Conservation (phyloP, 2,329 filamentous ascomycete species). For the Cercospora citrullina region DNA sequence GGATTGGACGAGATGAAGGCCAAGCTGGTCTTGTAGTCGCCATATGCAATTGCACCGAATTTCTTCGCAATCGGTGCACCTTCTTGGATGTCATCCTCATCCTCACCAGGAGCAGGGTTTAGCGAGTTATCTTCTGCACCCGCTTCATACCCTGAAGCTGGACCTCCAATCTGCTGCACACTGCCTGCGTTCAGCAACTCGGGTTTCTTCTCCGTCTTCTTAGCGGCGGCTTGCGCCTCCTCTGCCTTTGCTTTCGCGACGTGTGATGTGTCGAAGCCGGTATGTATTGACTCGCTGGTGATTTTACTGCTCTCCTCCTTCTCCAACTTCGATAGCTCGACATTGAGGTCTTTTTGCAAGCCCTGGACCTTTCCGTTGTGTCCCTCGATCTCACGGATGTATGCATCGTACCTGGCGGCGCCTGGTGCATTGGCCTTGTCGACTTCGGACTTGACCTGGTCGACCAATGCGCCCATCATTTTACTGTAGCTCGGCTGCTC, state of each 20-base stretch:
- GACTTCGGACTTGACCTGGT: slow-evolving; percentile 85
- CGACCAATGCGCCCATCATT: slow-evolving; percentile 97
- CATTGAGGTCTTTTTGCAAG: slow-evolving; percentile 72
- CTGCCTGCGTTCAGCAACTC: slow-evolving; percentile 40
- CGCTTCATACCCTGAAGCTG: slow-evolving; percentile 59
- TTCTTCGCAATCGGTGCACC: slow-evolving; percentile 74
- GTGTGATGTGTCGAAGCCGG: slow-evolving; percentile 85
- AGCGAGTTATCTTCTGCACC: slow-evolving; percentile 58
- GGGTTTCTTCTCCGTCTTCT: slow-evolving; percentile 36
- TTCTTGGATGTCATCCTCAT: slow-evolving; percentile 72
- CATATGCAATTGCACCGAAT: slow-evolving; percentile 75
- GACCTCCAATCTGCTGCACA: slow-evolving; percentile 53
- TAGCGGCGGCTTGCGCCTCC: slow-evolving; percentile 25
- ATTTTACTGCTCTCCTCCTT: slow-evolving; percentile 86
- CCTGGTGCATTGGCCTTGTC: slow-evolving; percentile 65
- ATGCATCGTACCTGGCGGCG: slow-evolving; percentile 65
- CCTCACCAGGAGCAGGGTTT: slow-evolving; percentile 42
- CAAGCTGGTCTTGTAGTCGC: slow-evolving; percentile 71
- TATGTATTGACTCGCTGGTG: slow-evolving; percentile 85
- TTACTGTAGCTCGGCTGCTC: slow-evolving; percentile 84
- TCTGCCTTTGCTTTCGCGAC: slow-evolving; percentile 59
- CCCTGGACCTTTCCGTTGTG: slow-evolving; percentile 77
- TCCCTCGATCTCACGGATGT: slow-evolving; percentile 72
- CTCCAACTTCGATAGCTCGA: slow-evolving; percentile 78
- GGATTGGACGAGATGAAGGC: slow-evolving; percentile 79